A percentile compares a stretch with the other conserved stretches of the same genome.
Evolutionary conservation across 768 basidiomycete genomes (phyloP).

Genomic region (Tephrocybe sp.): DNA sequence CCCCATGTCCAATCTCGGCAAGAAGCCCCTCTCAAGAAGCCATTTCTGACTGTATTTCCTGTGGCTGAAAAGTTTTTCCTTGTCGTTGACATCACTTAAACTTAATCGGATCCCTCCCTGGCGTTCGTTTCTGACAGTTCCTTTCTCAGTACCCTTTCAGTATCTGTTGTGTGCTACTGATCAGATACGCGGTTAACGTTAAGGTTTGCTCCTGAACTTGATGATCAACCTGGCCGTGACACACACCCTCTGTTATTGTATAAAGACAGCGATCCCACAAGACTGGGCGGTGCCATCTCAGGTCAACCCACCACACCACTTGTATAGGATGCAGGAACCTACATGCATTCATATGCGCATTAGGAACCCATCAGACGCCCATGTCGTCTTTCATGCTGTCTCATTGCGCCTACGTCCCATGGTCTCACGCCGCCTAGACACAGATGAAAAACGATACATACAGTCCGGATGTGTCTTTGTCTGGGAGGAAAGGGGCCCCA

Average conservation of each 20-base stretch:
- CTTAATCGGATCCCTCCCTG: constrained; percentile 19
- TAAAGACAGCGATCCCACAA: constrained; percentile 11
- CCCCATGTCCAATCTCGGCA: not conserved
- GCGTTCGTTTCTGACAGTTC: constrained; percentile 17
- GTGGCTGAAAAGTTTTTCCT: constrained; percentile 14
- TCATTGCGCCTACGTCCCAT: constrained; percentile 55
- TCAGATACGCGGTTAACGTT: constrained; percentile 24
- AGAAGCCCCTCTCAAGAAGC: not conserved
- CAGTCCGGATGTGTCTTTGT: constrained; percentile 74
- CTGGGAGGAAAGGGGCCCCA: constrained; percentile 78
- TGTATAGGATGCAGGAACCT: constrained; percentile 54
- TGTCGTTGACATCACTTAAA: constrained; percentile 26
- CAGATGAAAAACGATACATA: constrained; percentile 70
- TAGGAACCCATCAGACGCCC: constrained; percentile 63
- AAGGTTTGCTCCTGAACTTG: constrained; percentile 21
- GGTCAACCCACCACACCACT: constrained; percentile 5
- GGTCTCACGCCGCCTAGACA: constrained; percentile 69
- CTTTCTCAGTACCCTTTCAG: constrained; percentile 11
- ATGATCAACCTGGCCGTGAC: constrained; percentile 30
- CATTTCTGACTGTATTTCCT: not conserved
- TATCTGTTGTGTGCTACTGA: constrained; percentile 11
- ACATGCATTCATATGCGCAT: constrained; percentile 67
- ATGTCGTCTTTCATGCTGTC: constrained; percentile 74
- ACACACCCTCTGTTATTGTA: constrained; percentile 14
- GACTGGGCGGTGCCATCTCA: constrained; percentile 7